Evolutionary conservation across 2,329 filamentous ascomycete genomes (phyloP), one percentile per base, ranked within the genome.

Genomic region (Trichophyton verrucosum): DNA sequence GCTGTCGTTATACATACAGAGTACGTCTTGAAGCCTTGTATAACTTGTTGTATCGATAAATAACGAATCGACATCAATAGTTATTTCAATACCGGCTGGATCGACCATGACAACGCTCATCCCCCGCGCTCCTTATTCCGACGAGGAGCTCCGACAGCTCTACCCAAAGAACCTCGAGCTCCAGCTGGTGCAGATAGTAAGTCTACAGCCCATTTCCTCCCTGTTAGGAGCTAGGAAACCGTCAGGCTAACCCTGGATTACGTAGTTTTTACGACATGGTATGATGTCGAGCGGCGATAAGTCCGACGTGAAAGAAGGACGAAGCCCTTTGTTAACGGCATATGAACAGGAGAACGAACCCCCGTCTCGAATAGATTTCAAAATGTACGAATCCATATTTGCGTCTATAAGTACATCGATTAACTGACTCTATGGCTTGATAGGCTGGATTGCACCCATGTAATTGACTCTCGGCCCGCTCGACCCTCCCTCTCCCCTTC

Each of bases 321-420:
- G 24, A 38, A 38, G 1, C 9, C 11, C 13, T n/a, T 44, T 44
- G 33, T 33, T 20, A 15, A 17, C 36, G 17, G 40, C 24, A 38
- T 13, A 15, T 3, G 8, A 30, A 24, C 64, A 82, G 81, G 82
- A 66, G 85, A 87, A 77, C 86, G 92, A 61, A 92, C 87, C 6
- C 92, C 92, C 30, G 88, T 97, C 30, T 88, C 85, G 61, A 81
- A 88, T n/a, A 87, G 94, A 44, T 96, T 99, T 73, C 83, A 88
- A 70, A 94, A 92, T 76, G 82, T 78, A 73, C 66, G 74, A 24
- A 8, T 13, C 47, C 24, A 55, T 61, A 49, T 40, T 38, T 61
- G 47, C 40, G 53, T 20, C 44, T 33, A 57, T 42, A 57, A 15
- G 33, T 33, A 58, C 62, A 60, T 67, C 64, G 68, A 68, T 62